Evolutionary conservation across 1,284 basidiomycete species (phyloP).

Genomic region (Puccinia horiana): DNA sequence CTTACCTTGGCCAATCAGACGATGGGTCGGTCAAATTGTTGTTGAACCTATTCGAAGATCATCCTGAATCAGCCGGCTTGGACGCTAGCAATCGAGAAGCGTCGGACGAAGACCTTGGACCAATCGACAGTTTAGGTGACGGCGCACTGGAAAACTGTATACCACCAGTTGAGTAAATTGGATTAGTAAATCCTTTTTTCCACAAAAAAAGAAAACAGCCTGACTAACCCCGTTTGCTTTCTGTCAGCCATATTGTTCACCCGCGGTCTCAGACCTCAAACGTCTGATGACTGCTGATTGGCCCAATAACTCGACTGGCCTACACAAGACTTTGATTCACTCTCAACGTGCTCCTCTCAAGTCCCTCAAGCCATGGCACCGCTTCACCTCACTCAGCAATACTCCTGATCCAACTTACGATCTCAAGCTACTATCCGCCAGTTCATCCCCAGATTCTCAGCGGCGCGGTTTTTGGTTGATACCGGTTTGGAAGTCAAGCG

Average conservation of each 20-base stretch:
- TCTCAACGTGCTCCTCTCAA: slow-evolving; percentile 2
- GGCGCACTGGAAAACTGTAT: slow-evolving; percentile 11
- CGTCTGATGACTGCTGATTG: not conserved
- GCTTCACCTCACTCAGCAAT: not conserved
- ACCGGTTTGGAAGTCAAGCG: slow-evolving; percentile 16
- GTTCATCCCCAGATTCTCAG: not conserved
- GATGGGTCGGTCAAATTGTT: not conserved
- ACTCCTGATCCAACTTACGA: slow-evolving; percentile 11
- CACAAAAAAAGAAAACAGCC: too few species aligned
- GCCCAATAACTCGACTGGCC: not conserved
- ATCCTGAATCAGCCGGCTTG: not conserved
- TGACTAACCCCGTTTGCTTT: not conserved
- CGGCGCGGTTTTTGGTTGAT: slow-evolving; percentile 47
- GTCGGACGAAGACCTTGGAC: not conserved
- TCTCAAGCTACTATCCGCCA: slow-evolving; percentile 11
- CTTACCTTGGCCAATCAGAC: not conserved
- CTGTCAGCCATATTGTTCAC: slow-evolving; percentile 10
- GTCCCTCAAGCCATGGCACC: slow-evolving; percentile 16
- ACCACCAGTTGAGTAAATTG: slow-evolving; percentile 24
- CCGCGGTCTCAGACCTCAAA: not conserved
- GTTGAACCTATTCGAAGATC: not conserved
- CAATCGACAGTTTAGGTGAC: not conserved
- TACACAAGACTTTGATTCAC: not conserved
- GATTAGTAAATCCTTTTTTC: not conserved
- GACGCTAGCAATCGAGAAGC: not conserved